Conservation (phyloP, 177 flowering plant genomes). For the Vitis hybrid region DNA sequence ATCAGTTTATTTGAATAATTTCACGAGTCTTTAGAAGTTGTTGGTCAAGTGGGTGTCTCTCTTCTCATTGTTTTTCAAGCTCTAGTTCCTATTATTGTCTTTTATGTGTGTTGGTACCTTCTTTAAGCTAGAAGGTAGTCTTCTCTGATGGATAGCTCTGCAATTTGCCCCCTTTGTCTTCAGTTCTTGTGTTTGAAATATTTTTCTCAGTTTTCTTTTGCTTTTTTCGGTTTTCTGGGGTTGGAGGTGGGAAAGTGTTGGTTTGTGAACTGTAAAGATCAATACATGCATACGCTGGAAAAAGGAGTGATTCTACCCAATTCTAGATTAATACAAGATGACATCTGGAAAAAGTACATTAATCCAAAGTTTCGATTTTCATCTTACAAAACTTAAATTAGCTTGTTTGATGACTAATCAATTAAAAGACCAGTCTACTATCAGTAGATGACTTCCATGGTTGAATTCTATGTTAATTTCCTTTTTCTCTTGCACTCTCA, state of each 20-base stretch:
- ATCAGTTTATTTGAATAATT: neutral
- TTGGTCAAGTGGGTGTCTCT: too few species aligned
- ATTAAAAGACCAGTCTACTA: neutral
- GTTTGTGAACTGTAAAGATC: too few species aligned
- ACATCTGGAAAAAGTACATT: too few species aligned
- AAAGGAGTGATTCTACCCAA: too few species aligned
- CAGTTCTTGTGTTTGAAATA: neutral
- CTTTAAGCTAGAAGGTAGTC: neutral
- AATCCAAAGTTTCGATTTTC: too few species aligned
- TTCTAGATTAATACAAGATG: too few species aligned
- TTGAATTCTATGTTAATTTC: conserved; percentile 4
- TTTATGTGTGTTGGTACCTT: neutral
- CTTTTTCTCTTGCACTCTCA: conserved; percentile 16
- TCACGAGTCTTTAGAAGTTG: neutral
- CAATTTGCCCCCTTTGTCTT: neutral
- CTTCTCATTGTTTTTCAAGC: too few species aligned
- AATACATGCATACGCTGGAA: too few species aligned
- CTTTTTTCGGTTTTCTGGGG: too few species aligned
- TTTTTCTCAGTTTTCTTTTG: neutral
- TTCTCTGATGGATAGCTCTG: neutral
- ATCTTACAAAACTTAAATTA: neutral
- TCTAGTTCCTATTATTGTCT: neutral
- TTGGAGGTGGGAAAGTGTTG: too few species aligned
- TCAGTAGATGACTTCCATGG: neutral
- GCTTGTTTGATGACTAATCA: neutral